Base-by-base conservation (phyloP, 768 basidiomycete species). In the Vararia minispora region DNA sequence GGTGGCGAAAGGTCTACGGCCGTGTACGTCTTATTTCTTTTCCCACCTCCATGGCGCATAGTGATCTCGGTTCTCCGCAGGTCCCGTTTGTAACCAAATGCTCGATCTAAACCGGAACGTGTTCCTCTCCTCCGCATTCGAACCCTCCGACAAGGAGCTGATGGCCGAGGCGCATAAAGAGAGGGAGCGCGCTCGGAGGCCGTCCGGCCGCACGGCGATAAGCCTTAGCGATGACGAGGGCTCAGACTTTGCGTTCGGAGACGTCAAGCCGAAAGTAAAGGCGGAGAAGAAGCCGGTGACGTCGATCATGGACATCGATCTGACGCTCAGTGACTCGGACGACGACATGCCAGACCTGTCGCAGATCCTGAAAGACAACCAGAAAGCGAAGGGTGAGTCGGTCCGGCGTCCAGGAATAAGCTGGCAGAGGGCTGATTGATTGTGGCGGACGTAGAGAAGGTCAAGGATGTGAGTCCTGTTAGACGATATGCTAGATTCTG, bases 61-160 rank as follows among this genome's bases (percentile, higher is more conserved):
- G n/a, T n/a, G n/a, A n/a, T n/a, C n/a, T n/a, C n/a, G n/a, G n/a
- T n/a, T n/a, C n/a, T 9, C 1, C 11, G 6, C 40, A 79, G 77
- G 81, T 53, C 79, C 78, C 6, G 72, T 63, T 1, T 90, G 87
- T 58, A 73, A 76, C 51, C 68, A 67, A 49, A 76, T 77, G 65
- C 67, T 71, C 37, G 73, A 81, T 43, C 60, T 73, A 13, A 58
- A 59, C 6, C 57, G 62, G 7, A 56, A 57, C 20, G 58, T 79
- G 21, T 90, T 81, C 68, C 65, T 64, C 31, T 65, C 75, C 1
- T 54, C 58, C 2, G 81, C 82, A 0, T 89, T 90, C 50, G 72
- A 80, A 48, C 81, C 85, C 0, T 64, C 72, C 0, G 66, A 67
- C 3, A 69, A 75, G 26, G 79, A 83, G 39, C 49, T 83, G 7